These are phyloP conservation scores for Penicillium concentricum DNA, from an alignment of 2,329 filamentous ascomycete species.

Conservation along the genomic window DNA sequence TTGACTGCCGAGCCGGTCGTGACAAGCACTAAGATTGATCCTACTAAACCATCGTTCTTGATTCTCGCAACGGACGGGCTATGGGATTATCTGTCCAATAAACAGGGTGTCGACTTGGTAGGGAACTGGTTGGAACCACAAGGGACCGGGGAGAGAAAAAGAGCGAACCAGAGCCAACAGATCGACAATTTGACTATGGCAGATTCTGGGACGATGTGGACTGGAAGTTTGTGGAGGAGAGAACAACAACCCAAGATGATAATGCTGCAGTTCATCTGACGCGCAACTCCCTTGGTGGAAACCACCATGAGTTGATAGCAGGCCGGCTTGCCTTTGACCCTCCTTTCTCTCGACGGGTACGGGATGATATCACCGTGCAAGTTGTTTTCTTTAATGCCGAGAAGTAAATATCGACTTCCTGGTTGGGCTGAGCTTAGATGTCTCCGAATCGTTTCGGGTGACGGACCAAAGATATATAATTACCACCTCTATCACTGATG, in stretches of 20 bases:
- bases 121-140: slow-evolving; percentile 52
- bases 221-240: slow-evolving; percentile 42
- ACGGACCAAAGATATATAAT: background rate
- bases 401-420: background rate
- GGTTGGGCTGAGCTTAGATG: background rate
- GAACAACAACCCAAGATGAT: slow-evolving; percentile 52
- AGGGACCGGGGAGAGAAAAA: slow-evolving; percentile 36
- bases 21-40: slow-evolving; percentile 54
- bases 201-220: slow-evolving; percentile 16
- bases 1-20: slow-evolving; percentile 66
- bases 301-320: slow-evolving; percentile 34
- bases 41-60: slow-evolving; percentile 55
- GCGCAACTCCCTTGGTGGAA: slow-evolving; percentile 55
- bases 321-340: slow-evolving; percentile 28
- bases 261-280: slow-evolving; percentile 54
- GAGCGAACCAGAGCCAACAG: slow-evolving; percentile 24
- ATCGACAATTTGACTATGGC: slow-evolving; percentile 24
- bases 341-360: slow-evolving; percentile 37
- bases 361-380: slow-evolving; percentile 55
- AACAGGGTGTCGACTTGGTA: slow-evolving; percentile 59
- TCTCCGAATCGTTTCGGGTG: background rate
- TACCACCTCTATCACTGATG: background rate
- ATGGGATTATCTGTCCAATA: slow-evolving; percentile 61
- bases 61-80: slow-evolving; percentile 67
- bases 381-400: slow-evolving; percentile 41